A percentile compares a stretch with the other conserved stretches of the same genome.
phyloP scores from a whole-genome alignment of 1,139 yeast genomes.

The Hanseniaspora sp. region DNA sequence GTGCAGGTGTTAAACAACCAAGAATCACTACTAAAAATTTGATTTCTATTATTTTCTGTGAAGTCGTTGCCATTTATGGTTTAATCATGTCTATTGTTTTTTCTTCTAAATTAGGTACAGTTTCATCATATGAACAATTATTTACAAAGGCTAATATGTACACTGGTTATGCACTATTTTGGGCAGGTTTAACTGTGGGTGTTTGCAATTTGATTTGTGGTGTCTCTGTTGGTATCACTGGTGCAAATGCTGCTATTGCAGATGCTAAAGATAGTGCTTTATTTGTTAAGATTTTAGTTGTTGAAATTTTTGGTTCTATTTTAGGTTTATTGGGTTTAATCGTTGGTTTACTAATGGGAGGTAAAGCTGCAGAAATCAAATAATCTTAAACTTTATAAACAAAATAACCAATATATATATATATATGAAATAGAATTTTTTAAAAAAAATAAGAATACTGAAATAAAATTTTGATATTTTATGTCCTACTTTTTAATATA shows the following conservation, averaged over 20 bases:
- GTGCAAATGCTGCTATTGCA: slow-evolving; percentile 93
- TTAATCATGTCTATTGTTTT: slow-evolving; percentile 96
- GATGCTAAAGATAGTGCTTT: slow-evolving; percentile 96
- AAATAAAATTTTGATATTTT: too few relatives aligned
- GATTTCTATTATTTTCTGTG: slow-evolving; percentile 95
- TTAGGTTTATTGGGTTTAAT: slow-evolving; percentile 88
- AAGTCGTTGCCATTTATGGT: slow-evolving; percentile 97
- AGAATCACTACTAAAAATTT: slow-evolving; percentile 94
- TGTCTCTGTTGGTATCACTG: slow-evolving; percentile 93
- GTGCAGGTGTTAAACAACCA: slow-evolving; percentile 97
- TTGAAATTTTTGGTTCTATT: slow-evolving; percentile 94
- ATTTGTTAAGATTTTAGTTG: slow-evolving; percentile 89
- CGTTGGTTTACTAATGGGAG: slow-evolving; percentile 94
- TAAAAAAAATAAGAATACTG: not conserved
- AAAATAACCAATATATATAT: too few relatives aligned
- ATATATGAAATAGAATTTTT: too few relatives aligned
- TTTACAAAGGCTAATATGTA: slow-evolving; percentile 77
- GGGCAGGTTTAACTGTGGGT: slow-evolving; percentile 98
- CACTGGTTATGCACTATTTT: slow-evolving; percentile 87
- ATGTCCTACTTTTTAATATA: not conserved
- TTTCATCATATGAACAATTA: slow-evolving; percentile 46
- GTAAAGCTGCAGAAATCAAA: slow-evolving; percentile 75
- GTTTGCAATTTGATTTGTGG: slow-evolving; percentile 90
- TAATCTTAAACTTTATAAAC: slow-evolving; percentile 17
- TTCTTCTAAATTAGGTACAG: slow-evolving; percentile 70